Evolutionary conservation across 768 basidiomycete species (phyloP), one percentile per base, ranked within the genome.

Genomic region (Tricholoma sp.): DNA sequence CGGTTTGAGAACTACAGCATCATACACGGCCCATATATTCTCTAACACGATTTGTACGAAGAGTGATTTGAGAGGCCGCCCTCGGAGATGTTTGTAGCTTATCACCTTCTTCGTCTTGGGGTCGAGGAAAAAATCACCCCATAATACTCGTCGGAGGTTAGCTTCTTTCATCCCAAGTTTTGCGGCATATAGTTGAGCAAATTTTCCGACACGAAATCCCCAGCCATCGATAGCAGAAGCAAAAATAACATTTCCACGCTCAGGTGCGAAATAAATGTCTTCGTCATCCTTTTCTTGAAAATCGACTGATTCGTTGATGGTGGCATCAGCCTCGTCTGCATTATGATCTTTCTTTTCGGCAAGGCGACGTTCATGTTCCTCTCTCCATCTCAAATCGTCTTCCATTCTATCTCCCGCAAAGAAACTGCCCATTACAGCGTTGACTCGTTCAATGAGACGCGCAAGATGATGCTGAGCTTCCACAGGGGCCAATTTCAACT

Each of bases 31-130:
- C 95, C 96, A 99, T 22, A 99, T 80, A 69, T 98, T 98, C 54
- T 98, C 97, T 61, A 99, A 73, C 11, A 99, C 88, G 63, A 98
- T 96, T 73, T 98, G 95, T 11, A 98, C 97, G 66, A 98, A 98
- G 22, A 98, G 79, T 10, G 95, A 92, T 74, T 98, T 98, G 68
- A 98, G 72, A 50, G 83, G 79, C 43, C 94, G 83, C 16, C 94
- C 96, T 52, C 82, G 83, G 58, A 98, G 80, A 71, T 95, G 90
- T 72, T 94, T 95, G 71, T 94, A 78, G 64, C 88, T 91, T 67
- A 98, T 86, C 37, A 98, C 90, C 62, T 84, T 82, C 72, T 97
- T 98, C 45, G 89, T 89, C 75, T 98, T 98, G 0, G 96, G 91
- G 70, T 98, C 97, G 52, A 98, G 79, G 72, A 89, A 99, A 69